Evolutionary conservation across 2,329 filamentous ascomycete genomes (phyloP).

Genomic region (Dothiorella sarmentorum): DNA sequence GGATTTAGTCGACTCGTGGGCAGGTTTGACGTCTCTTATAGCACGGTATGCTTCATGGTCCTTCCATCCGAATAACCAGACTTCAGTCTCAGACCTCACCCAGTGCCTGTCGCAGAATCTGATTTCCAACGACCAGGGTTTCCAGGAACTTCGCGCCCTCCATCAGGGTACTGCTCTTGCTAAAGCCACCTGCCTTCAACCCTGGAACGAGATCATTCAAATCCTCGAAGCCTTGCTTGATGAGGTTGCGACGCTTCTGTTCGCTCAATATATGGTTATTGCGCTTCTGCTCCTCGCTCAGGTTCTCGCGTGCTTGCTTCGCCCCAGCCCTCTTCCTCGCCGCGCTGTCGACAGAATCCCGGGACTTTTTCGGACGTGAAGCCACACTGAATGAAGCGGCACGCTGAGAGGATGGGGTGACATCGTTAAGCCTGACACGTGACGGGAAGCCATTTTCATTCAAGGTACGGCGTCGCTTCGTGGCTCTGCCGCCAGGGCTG

Average conservation of each 20-base stretch:
- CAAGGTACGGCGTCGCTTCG: constrained; percentile 13
- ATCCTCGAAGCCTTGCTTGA: constrained; percentile 79
- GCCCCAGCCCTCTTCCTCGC: background rate
- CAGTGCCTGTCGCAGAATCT: constrained; percentile 6
- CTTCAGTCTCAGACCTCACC: constrained; percentile 10
- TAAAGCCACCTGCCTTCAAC: constrained; percentile 57
- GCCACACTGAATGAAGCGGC: constrained; percentile 14
- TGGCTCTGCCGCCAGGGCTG: constrained; percentile 8
- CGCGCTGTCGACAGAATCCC: constrained; percentile 20
- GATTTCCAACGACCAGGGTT: constrained; percentile 65
- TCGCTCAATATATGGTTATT: constrained; percentile 86
- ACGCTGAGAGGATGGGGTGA: background rate
- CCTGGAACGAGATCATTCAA: constrained; percentile 74
- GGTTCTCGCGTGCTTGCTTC: constrained; percentile 46
- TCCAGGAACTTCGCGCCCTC: constrained; percentile 78
- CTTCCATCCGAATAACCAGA: background rate
- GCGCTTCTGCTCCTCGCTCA: constrained; percentile 76
- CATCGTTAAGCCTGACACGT: background rate
- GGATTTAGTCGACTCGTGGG: background rate
- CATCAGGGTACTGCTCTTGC: constrained; percentile 75
- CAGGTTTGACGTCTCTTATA: background rate
- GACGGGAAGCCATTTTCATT: constrained; percentile 6
- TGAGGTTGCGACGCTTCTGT: constrained; percentile 78
- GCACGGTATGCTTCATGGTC: background rate
- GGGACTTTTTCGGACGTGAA: constrained; percentile 25